Evolutionary conservation across 2,329 filamentous ascomycete species (phyloP).

Genomic region (Epichloe sp.): DNA sequence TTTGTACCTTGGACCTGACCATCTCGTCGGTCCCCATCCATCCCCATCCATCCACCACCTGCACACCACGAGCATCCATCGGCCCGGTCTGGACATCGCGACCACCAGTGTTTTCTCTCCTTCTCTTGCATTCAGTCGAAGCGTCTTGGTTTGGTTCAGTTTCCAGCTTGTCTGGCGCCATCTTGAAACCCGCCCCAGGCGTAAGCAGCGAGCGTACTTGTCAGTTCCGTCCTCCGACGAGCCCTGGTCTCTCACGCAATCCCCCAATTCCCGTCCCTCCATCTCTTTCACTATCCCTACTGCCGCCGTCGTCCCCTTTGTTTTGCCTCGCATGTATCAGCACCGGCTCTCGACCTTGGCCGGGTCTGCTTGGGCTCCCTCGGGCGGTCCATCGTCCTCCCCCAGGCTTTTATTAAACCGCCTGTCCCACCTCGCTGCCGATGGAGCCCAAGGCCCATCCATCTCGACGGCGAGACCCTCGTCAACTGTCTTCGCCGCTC

Average conservation of each 20-base stretch:
- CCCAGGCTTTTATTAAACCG: conserved; percentile 9
- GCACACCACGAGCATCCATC: neutral
- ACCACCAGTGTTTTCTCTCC: neutral
- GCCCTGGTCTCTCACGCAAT: neutral
- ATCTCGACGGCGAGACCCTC: conserved; percentile 3
- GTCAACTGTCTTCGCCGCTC: conserved; percentile 1
- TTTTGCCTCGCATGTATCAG: conserved; percentile 10
- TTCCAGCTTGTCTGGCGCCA: neutral
- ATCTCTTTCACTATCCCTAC: neutral
- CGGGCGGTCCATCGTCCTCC: conserved; percentile 7
- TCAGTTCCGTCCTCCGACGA: too few species aligned
- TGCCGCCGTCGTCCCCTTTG: conserved; percentile 3
- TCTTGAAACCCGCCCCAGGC: conserved; percentile 3
- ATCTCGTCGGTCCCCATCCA: too few species aligned
- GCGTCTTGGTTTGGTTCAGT: neutral
- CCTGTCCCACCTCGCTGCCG: conserved; percentile 5
- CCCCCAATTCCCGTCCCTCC: conserved; percentile 1
- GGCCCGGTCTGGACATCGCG: neutral
- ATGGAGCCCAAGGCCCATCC: conserved; percentile 1
- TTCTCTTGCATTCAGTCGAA: neutral
- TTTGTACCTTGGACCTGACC: too few species aligned
- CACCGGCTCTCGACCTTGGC: conserved; percentile 8
- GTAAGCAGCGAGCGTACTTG: too few species aligned
- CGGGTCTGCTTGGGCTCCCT: conserved; percentile 5
- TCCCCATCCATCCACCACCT: too few species aligned